Percentiles rank a stretch among this genome's conserved stretches.
Evolutionary conservation across 164 flowering plant species (phyloP).

Genomic region (Piper longum): DNA sequence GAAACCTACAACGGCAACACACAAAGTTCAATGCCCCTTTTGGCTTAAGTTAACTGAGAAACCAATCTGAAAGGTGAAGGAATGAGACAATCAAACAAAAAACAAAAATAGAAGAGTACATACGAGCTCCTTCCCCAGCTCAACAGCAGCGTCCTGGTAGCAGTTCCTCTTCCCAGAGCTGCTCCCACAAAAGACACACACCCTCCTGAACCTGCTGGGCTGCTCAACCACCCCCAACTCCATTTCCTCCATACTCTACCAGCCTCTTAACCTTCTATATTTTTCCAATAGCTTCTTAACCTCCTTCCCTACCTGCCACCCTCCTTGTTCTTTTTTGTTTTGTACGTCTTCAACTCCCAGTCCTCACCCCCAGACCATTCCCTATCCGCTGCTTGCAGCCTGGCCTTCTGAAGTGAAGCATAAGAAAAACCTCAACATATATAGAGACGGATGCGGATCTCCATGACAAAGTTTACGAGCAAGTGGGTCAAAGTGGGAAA

Average conservation of each 20-base stretch:
- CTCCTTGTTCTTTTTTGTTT: background rate
- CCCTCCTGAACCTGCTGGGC: conserved; percentile 18
- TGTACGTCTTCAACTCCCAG: background rate
- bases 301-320: conserved; percentile 1
- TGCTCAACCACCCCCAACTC: conserved; percentile 2
- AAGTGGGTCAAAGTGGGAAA: background rate
- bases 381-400: background rate
- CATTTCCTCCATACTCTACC: background rate
- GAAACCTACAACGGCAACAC: conserved; percentile 12
- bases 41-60: too few relatives aligned
- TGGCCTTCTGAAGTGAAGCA: background rate
- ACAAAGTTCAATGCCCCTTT: background rate
- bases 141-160: conserved; percentile 24
- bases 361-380: background rate
- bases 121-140: conserved; percentile 25
- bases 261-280: too few relatives aligned
- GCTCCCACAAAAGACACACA: conserved; percentile 30
- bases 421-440: background rate
- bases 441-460: background rate
- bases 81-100: too few relatives aligned
- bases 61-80: too few relatives aligned
- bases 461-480: background rate
- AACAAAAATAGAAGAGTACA: background rate
- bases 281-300: too few relatives aligned
- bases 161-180: conserved; percentile 22